phyloP scores from a whole-genome alignment of 1,284 basidiomycete genomes.

The Anthracocystis walkeri region DNA sequence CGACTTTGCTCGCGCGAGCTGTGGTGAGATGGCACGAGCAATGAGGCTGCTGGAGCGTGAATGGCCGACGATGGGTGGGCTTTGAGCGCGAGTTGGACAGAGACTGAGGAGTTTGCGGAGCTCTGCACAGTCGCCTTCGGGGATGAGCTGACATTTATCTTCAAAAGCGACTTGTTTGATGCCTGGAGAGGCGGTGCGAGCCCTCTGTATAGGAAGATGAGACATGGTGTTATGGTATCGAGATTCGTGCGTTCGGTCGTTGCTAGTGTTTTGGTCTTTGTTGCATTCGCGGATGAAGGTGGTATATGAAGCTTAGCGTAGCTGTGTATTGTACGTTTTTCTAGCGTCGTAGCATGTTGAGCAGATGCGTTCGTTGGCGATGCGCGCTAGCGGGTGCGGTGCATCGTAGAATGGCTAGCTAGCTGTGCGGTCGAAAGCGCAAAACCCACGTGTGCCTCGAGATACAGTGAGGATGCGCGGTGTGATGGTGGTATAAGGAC shows the following conservation, averaged over 20 bases:
- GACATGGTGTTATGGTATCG: constrained; percentile 12
- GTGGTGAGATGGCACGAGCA: constrained; percentile 40
- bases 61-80: constrained; percentile 25
- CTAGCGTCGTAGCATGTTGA: constrained; percentile 1
- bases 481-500: too few relatives aligned
- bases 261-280: background rate
- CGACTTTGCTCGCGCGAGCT: constrained; percentile 26
- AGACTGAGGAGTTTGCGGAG: constrained; percentile 43
- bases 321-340: background rate
- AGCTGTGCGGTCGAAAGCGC: background rate
- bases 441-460: background rate
- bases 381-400: background rate
- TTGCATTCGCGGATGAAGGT: too few relatives aligned
- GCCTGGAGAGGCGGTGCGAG: constrained; percentile 20
- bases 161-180: constrained; percentile 42
- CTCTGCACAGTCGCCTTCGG: constrained; percentile 42
- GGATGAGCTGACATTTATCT: constrained; percentile 44
- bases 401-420: background rate
- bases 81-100: constrained; percentile 32
- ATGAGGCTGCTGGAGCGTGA: constrained; percentile 16
- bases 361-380: background rate
- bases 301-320: background rate
- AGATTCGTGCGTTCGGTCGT: background rate
- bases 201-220: background rate
- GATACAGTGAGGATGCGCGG: too few relatives aligned